Evolutionary conservation across 441 rosid genomes (phyloP).

Genomic region (Arabidopsis lyrata): DNA sequence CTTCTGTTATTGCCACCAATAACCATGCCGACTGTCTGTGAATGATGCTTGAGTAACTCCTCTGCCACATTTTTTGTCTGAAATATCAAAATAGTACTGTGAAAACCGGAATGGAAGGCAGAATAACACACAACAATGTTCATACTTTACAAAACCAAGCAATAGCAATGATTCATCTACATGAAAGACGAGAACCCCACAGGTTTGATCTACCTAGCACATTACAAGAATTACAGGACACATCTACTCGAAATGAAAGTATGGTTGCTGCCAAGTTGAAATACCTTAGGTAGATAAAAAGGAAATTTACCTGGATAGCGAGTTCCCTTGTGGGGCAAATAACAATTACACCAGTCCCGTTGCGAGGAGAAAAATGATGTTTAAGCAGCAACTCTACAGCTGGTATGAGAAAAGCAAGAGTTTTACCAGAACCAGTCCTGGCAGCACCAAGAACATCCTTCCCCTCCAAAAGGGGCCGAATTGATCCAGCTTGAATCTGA

Average conservation of each 20-base stretch:
- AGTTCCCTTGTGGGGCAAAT: conserved; percentile 98
- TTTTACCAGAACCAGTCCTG: conserved; percentile 97
- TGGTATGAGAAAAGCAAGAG: conserved; percentile 91
- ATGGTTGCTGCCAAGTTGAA: neutral
- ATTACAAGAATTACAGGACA: conserved; percentile 16
- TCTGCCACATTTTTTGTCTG: conserved; percentile 95
- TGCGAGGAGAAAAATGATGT: conserved; percentile 69
- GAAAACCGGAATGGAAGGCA: neutral
- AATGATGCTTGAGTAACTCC: conserved; percentile 89
- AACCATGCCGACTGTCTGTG: conserved; percentile 87
- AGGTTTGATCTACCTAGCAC: neutral
- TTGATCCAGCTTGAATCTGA: conserved; percentile 90
- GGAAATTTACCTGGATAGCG: conserved; percentile 83
- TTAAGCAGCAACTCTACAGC: conserved; percentile 85
- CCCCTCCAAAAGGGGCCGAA: conserved; percentile 77
- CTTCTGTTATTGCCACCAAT: conserved; percentile 90
- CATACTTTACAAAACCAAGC: conserved; percentile 1
- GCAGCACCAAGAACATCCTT: conserved; percentile 98
- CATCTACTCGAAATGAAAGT: conserved; percentile 12
- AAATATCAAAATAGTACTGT: conserved; percentile 24
- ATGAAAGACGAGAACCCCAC: conserved; percentile 7
- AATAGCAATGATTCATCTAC: conserved; percentile 8
- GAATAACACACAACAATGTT: conserved; percentile 4
- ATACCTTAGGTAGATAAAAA: neutral
- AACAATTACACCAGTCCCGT: conserved; percentile 87